Percentiles rank a stretch among this genome's conserved stretches.
These are phyloP conservation scores for Fusarium sp. DNA, from an alignment of 2,329 filamentous ascomycete species.

Conservation along the genomic window DNA sequence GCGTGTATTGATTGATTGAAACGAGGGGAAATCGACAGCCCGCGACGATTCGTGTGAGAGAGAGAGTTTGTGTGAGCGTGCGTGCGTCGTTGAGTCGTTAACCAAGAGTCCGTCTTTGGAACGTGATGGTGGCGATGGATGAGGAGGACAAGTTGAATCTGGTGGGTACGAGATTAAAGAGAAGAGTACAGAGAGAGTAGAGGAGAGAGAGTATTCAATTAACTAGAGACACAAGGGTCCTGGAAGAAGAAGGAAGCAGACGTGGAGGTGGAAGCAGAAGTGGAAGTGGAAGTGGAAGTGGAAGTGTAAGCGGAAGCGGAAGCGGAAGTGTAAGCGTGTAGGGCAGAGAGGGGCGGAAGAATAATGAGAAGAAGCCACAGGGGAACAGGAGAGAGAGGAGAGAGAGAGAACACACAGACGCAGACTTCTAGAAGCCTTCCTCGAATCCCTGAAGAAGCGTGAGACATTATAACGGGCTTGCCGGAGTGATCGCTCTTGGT, in stretches of 20 bases:
- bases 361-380: conserved; percentile 8
- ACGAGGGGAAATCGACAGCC: conserved; percentile 43
- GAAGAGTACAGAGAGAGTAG: too few species aligned
- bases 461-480: conserved; percentile 47
- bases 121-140: conserved; percentile 15
- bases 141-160: conserved; percentile 20
- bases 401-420: conserved; percentile 18
- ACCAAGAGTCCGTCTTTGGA: conserved; percentile 14
- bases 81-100: conserved; percentile 34
- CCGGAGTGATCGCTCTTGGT: conserved; percentile 42
- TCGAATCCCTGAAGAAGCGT: conserved; percentile 39
- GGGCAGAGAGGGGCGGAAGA: conserved; percentile 20
- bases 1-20: conserved; percentile 18
- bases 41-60: conserved; percentile 37
- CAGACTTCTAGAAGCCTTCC: conserved; percentile 47
- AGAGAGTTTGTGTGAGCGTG: background rate
- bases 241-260: conserved; percentile 16
- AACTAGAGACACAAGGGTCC: conserved; percentile 25
- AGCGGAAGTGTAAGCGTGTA: too few species aligned
- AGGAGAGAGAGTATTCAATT: conserved; percentile 20
- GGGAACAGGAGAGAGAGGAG: conserved; percentile 15
- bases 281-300: too few species aligned
- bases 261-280: background rate
- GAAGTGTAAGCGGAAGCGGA: too few species aligned
- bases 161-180: conserved; percentile 22